A percentile compares a stretch with the other conserved stretches of the same genome.
These are phyloP conservation scores for Hirsutella rhossiliensis DNA, from an alignment of 2,329 filamentous ascomycete species.

Conservation along the genomic window DNA sequence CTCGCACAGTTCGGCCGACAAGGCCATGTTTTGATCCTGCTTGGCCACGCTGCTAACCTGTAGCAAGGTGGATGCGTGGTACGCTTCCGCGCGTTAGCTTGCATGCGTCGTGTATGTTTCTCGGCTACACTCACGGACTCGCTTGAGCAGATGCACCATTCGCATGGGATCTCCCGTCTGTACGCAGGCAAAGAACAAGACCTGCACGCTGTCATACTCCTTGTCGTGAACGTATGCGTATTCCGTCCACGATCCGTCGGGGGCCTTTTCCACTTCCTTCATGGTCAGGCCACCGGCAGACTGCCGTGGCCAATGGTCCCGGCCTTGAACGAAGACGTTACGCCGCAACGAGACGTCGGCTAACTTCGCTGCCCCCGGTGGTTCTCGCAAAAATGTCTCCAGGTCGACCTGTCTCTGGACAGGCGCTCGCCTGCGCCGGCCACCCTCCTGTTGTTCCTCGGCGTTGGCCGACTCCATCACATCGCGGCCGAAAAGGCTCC, in stretches of 20 bases:
- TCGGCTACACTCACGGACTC: conserved; percentile 19
- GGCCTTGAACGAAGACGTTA: conserved; percentile 78
- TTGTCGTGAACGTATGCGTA: conserved; percentile 70
- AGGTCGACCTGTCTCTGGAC: conserved; percentile 41
- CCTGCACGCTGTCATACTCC: conserved; percentile 63
- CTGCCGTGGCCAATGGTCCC: conserved; percentile 74
- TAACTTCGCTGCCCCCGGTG: conserved; percentile 46
- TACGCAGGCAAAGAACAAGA: conserved; percentile 67
- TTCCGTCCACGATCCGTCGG: conserved; percentile 45
- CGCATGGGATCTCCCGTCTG: conserved; percentile 73
- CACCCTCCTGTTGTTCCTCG: conserved; percentile 34
- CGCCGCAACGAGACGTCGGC: conserved; percentile 60
- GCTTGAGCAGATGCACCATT: conserved; percentile 58
- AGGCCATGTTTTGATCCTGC: conserved; percentile 77
- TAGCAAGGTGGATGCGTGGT: conserved; percentile 87
- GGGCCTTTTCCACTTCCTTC: conserved; percentile 38
- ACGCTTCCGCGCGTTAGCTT: conserved; percentile 34
- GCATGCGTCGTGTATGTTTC: not conserved
- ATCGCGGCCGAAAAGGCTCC: conserved; percentile 41
- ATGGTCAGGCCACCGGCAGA: conserved; percentile 76
- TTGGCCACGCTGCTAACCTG: conserved; percentile 89
- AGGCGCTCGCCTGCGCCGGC: conserved; percentile 21
- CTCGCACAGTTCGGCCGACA: conserved; percentile 79
- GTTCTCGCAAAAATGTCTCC: conserved; percentile 40
- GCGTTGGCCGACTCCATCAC: conserved; percentile 41